Percentiles rank a stretch among this genome's conserved stretches.
Evolutionary conservation across 73 alveolate species (phyloP).

Genomic region (Tetrahymena elliotti): DNA sequence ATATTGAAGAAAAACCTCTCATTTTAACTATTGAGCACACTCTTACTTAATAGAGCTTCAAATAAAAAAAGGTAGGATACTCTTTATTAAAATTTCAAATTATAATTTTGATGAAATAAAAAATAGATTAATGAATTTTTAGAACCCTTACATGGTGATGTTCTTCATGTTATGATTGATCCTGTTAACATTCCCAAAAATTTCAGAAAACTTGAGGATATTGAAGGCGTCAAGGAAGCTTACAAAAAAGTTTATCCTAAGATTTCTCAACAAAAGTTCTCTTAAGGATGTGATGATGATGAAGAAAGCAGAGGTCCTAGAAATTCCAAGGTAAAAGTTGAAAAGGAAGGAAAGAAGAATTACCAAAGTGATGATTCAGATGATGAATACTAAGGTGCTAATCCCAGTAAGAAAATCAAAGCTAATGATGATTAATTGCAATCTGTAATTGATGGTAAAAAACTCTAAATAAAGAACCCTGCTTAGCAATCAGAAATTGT

Average conservation of each 20-base stretch:
- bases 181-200: slow-evolving; percentile 33
- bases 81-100: no score
- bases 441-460: not conserved
- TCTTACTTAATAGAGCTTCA: not conserved
- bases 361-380: not conserved
- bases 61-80: slow-evolving; percentile 4
- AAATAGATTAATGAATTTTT: slow-evolving; percentile 7
- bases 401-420: not conserved
- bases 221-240: not conserved
- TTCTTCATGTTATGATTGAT: slow-evolving; percentile 21
- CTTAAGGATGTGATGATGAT: not conserved
- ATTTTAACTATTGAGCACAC: slow-evolving; percentile 13
- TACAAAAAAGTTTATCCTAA: not conserved
- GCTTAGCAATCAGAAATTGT: not conserved
- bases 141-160: slow-evolving; percentile 29
- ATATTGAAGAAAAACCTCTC: slow-evolving; percentile 12
- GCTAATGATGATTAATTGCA: not conserved
- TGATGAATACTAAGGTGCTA: not conserved
- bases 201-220: not conserved
- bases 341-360: not conserved
- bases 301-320: not conserved
- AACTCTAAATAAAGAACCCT: not conserved
- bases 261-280: not conserved
- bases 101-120: no score
- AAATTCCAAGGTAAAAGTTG: not conserved